These are phyloP conservation scores for Ettlia oleoabundans DNA, from an alignment of 139 green algal genomes.

Conservation along the genomic window DNA sequence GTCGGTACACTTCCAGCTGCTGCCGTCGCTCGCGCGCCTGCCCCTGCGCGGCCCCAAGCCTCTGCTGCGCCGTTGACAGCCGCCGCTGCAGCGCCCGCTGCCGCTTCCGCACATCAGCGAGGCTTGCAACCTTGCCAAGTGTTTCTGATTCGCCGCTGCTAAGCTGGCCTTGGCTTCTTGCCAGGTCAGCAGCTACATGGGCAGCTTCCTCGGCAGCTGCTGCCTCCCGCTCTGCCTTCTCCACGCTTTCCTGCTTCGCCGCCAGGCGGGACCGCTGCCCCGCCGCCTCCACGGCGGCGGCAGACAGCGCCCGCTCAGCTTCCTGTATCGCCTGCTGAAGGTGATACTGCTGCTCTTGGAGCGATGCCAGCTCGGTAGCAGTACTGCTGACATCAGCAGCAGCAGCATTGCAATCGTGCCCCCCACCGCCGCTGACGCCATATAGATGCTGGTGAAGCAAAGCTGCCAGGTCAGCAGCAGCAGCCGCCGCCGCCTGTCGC, in stretches of 20 bases:
- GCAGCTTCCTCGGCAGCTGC: background rate
- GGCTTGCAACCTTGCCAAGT: background rate
- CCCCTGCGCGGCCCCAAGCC: slow-evolving; percentile 18
- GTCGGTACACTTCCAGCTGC: slow-evolving; percentile 3
- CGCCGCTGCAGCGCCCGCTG: background rate
- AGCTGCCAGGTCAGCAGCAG: background rate
- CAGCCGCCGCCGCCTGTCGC: background rate
- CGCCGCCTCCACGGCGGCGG: background rate
- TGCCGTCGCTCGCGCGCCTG: background rate
- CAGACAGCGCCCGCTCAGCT: background rate
- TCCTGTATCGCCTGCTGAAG: background rate
- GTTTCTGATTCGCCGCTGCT: background rate
- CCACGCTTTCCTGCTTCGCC: background rate
- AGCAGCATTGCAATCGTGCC: too few relatives aligned
- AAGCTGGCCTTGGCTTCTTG: too few relatives aligned
- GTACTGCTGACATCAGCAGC: background rate
- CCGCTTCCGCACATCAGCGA: background rate
- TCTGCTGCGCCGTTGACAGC: background rate
- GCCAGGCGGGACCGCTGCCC: background rate
- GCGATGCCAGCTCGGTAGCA: background rate
- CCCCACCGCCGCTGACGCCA: background rate
- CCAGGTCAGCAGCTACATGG: background rate
- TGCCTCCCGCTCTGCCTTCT: background rate
- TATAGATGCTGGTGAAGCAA: background rate
- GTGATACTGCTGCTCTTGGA: background rate